These are phyloP conservation scores for Eucalyptus curtisii DNA, from an alignment of 345 rosid species.

Conservation along the genomic window DNA sequence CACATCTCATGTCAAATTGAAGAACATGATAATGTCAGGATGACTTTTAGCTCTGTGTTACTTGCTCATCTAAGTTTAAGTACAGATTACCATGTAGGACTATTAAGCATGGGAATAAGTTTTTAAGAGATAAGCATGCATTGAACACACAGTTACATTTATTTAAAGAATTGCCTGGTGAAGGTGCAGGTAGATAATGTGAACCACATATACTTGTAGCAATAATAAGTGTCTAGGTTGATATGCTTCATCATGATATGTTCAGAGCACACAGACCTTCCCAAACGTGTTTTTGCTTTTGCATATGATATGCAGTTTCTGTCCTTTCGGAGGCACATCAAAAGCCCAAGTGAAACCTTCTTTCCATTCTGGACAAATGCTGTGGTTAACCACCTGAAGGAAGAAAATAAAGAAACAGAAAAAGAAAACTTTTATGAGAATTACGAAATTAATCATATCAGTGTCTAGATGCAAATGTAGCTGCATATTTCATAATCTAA, in stretches of 20 bases:
- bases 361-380: constrained; percentile 70
- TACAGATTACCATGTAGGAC: neutral
- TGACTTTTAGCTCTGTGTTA: neutral
- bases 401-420: neutral
- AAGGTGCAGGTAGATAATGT: neutral
- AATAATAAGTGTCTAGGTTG: neutral
- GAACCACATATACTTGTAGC: neutral
- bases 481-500: neutral
- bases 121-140: neutral
- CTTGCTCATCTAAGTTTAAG: neutral
- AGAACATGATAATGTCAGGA: neutral
- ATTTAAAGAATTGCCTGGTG: neutral
- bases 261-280: constrained; percentile 35
- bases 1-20: neutral
- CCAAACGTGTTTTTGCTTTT: constrained; percentile 86
- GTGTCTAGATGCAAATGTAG: neutral
- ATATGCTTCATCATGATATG: neutral
- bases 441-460: neutral
- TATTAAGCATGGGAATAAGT: neutral
- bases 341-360: constrained; percentile 89
- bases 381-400: constrained; percentile 60
- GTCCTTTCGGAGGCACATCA: constrained; percentile 91
- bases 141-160: neutral
- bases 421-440: neutral
- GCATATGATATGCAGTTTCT: constrained; percentile 86